Conservation (phyloP, 2,329 filamentous ascomycete species). For the Zymoseptoria passerinii region DNA sequence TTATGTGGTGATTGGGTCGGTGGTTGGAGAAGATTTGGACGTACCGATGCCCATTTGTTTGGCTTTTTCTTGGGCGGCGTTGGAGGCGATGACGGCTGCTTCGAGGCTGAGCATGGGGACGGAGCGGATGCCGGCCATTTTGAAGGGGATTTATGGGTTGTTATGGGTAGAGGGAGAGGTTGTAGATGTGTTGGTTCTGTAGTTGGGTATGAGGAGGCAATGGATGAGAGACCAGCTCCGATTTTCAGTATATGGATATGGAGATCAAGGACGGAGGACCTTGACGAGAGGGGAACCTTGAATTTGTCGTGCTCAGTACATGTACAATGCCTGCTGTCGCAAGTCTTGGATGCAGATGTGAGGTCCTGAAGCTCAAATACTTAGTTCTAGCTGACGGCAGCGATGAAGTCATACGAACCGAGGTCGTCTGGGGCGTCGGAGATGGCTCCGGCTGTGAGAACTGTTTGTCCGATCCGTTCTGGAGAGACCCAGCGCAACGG, state of each 20-base stretch:
- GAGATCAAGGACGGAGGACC: background rate
- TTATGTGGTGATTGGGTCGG: background rate
- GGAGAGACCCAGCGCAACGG: background rate
- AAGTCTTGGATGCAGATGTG: background rate
- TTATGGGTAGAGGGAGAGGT: background rate
- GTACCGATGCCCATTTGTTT: constrained; percentile 32
- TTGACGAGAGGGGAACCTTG: background rate
- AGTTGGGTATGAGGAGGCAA: background rate
- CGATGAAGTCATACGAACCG: background rate
- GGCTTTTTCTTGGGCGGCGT: constrained; percentile 30
- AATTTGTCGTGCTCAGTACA: background rate
- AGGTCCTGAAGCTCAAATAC: background rate
- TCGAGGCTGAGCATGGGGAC: constrained; percentile 30
- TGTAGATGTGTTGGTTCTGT: background rate
- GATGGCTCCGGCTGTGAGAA: background rate
- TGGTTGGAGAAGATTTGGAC: no score
- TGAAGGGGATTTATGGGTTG: constrained; percentile 1
- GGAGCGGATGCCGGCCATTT: constrained; percentile 24
- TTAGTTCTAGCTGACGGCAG: background rate
- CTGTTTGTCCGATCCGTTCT: background rate
- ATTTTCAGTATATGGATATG: background rate
- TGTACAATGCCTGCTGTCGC: background rate
- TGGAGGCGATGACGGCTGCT: constrained; percentile 28
- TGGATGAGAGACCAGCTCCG: background rate
- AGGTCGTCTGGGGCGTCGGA: background rate